Conservation (phyloP, 805 yeast genomes). For the Wickerhamiella azymoides region DNA sequence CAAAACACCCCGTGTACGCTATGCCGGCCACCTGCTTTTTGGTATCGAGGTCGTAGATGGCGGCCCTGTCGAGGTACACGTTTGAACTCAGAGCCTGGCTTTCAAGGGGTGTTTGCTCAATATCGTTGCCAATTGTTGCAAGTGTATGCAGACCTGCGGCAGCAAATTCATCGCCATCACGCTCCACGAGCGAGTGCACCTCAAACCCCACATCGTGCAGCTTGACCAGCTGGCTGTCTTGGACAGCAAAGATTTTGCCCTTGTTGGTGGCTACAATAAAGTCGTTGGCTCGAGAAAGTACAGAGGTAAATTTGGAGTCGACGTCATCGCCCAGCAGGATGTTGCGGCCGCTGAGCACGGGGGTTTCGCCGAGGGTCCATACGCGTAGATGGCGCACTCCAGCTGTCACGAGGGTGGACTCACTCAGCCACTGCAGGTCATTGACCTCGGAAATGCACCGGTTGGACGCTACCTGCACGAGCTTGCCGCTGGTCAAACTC, state of each 20-base stretch:
- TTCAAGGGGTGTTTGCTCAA: neutral
- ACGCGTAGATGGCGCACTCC: constrained; percentile 50
- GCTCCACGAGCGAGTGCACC: neutral
- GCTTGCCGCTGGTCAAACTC: constrained; percentile 27
- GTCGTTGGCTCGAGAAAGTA: constrained; percentile 22
- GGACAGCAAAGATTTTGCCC: constrained; percentile 10
- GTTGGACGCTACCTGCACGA: constrained; percentile 37
- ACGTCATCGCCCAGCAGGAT: constrained; percentile 39
- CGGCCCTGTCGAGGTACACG: neutral
- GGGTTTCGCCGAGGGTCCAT: constrained; percentile 36
- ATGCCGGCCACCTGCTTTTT: neutral
- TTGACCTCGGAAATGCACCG: constrained; percentile 48
- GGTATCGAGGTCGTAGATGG: neutral
- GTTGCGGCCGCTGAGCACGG: constrained; percentile 42
- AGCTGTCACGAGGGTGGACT: constrained; percentile 35
- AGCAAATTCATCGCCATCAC: neutral
- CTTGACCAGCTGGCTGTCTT: neutral
- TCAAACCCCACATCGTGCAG: neutral
- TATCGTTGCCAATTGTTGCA: neutral
- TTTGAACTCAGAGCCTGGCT: constrained; percentile 9
- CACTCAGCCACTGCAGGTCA: constrained; percentile 42
- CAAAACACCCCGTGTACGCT: neutral
- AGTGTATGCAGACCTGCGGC: neutral
- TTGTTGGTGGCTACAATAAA: constrained; percentile 13
- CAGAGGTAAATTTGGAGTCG: constrained; percentile 37